phyloP scores from a whole-genome alignment of 163 green algal species.

The Prototheca wickerhamii region DNA sequence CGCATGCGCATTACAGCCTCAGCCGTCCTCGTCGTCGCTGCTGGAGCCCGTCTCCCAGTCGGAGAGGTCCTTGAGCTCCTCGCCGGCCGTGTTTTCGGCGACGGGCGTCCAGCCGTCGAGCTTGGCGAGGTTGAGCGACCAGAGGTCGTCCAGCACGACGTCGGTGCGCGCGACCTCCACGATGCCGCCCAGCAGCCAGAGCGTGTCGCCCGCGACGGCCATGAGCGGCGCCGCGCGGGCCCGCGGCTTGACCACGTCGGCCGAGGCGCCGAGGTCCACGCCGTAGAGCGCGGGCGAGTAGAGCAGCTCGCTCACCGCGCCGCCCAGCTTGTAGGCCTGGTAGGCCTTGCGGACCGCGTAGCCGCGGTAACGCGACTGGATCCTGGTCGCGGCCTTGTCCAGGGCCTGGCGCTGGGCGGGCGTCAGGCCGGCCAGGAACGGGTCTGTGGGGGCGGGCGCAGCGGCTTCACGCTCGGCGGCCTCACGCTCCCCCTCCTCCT shows the following conservation, averaged over 20 bases:
- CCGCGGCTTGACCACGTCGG: conserved; percentile 70
- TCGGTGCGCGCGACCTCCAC: conserved; percentile 83
- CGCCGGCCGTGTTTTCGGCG: conserved; percentile 51
- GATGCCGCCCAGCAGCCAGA: conserved; percentile 90
- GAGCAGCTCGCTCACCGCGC: conserved; percentile 77
- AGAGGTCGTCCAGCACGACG: conserved; percentile 96
- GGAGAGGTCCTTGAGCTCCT: conserved; percentile 51
- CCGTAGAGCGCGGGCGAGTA: conserved; percentile 83
- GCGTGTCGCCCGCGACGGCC: conserved; percentile 65
- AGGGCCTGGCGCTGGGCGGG: conserved; percentile 41
- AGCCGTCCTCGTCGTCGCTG: conserved; percentile 12
- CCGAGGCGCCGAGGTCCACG: conserved; percentile 52
- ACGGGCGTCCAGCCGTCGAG: conserved; percentile 75
- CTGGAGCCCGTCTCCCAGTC: conserved; percentile 13
- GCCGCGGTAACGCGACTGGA: conserved; percentile 65
- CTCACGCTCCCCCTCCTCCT: conserved; percentile 5
- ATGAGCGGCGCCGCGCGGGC: conserved; percentile 51
- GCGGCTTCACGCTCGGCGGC: not conserved
- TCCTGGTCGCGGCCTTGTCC: conserved; percentile 52
- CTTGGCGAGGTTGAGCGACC: conserved; percentile 82
- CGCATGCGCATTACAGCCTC: too few species aligned
- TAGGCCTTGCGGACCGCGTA: conserved; percentile 76
- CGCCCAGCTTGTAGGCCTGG: conserved; percentile 73
- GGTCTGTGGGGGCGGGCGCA: conserved; percentile 4
- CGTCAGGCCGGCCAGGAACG: conserved; percentile 21